Evolutionary conservation across 1,284 basidiomycete species (phyloP), one percentile per base, ranked within the genome.

Genomic region (Phellopilus nigrolimitatus): DNA sequence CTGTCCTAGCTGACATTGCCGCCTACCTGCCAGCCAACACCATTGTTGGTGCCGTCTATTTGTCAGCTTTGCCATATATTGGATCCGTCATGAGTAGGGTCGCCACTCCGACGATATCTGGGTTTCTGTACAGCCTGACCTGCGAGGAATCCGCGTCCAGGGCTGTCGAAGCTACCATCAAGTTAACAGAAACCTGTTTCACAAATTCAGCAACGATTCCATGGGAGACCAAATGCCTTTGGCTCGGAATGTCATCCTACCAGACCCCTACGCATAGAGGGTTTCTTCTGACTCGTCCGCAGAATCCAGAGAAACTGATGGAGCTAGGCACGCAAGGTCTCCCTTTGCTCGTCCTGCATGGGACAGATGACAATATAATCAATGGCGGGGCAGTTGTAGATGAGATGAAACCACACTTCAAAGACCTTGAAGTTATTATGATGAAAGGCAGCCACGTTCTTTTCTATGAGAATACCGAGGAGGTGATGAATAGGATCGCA

Each of bases 1-100:
- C 61, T 12, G 53, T 58, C 22, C 57, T 56, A 22, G 51, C 56
- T 13, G 63, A 64, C 42, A 42, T 62, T 33, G 58, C 55, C 21
- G 50, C 59, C 1, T 30, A 62, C 51, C 42, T 56, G 19, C 44
- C 39, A 15, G 47, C 54, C 3, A 44, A 48, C 28, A 57, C 60
- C 19, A 27, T 64, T 24, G 37, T 56, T 0, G 63, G 60, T 31
- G 34, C 58, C 5, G 60, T 62, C 28, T 57, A 55, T 51, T 34
- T 62, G 33, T 53, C 55, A 3, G 56, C 58, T 1, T 36, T 60
- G 9, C 60, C 58, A 1, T 62, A 56, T 55, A 43, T 61, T 17
- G 58, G 57, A 9, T 30, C 53, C 10, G 44, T 56, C 42, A 48
- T 62, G 49, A 22, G 51, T 3, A 38, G 21, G 21, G 45, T 47